A percentile compares a stretch with the other conserved stretches of the same genome.
phyloP scores from a whole-genome alignment of 176 grass and related monocot species.

The Juncus inflexus region DNA sequence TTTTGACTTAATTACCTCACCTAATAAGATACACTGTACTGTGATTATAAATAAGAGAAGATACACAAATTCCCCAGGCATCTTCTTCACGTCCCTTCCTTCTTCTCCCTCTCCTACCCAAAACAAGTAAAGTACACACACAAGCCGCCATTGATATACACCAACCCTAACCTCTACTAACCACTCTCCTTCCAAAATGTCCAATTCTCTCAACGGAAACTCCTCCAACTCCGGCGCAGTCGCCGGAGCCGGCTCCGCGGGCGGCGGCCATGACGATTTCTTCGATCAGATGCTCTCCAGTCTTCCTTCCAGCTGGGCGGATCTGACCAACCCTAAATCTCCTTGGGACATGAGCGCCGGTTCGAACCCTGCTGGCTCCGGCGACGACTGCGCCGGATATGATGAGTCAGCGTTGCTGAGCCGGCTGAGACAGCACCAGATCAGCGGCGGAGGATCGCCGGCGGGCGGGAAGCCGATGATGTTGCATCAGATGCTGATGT shows the following conservation, averaged over 20 bases:
- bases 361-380: slow-evolving; percentile 16
- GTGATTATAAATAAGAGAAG: slow-evolving; percentile 32
- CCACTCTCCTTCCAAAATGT: slow-evolving; percentile 4
- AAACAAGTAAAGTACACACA: neutral
- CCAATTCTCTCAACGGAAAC: slow-evolving; percentile 18
- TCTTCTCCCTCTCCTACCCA: neutral
- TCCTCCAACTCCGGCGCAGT: slow-evolving; percentile 1
- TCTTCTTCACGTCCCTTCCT: slow-evolving; percentile 6
- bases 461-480: slow-evolving; percentile 48
- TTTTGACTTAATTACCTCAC: slow-evolving; percentile 14
- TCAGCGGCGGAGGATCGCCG: slow-evolving; percentile 42
- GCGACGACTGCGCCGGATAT: slow-evolving; percentile 31
- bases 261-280: slow-evolving; percentile 66
- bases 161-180: slow-evolving; percentile 12
- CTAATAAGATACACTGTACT: slow-evolving; percentile 8
- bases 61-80: slow-evolving; percentile 29
- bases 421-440: slow-evolving; percentile 75
- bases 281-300: slow-evolving; percentile 87
- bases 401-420: slow-evolving; percentile 68
- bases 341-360: slow-evolving; percentile 51
- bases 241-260: slow-evolving; percentile 21
- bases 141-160: neutral
- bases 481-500: slow-evolving; percentile 46
- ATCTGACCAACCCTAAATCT: slow-evolving; percentile 57
- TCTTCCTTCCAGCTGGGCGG: slow-evolving; percentile 60